phyloP scores from a whole-genome alignment of 805 yeast genomes.

The Candida nonsorbophila region DNA sequence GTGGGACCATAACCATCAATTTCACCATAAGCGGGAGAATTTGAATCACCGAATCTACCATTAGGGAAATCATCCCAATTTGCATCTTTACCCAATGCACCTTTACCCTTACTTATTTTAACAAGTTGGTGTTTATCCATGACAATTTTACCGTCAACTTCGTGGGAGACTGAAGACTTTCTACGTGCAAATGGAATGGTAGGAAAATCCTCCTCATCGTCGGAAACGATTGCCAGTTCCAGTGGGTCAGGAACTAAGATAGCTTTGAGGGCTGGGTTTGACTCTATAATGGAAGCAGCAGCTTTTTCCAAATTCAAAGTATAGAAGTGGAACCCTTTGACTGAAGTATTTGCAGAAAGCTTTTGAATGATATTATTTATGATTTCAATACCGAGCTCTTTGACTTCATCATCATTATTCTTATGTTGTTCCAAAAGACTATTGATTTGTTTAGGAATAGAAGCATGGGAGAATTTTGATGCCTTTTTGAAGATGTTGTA shows the following conservation, averaged over 20 bases:
- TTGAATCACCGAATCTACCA: constrained; percentile 91
- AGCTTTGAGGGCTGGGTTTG: constrained; percentile 46
- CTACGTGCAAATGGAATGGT: constrained; percentile 18
- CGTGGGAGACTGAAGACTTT: constrained; percentile 33
- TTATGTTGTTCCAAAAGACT: constrained; percentile 52
- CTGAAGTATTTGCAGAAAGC: constrained; percentile 49
- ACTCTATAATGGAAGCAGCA: constrained; percentile 75
- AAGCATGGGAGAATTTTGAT: constrained; percentile 82
- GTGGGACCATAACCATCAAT: constrained; percentile 96
- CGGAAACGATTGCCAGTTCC: constrained; percentile 31
- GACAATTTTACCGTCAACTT: constrained; percentile 19
- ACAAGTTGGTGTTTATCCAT: constrained; percentile 50
- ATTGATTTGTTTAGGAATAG: constrained; percentile 58
- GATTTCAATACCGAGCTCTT: constrained; percentile 74
- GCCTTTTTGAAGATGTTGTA: constrained; percentile 80
- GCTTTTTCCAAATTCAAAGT: constrained; percentile 90
- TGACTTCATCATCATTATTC: constrained; percentile 71
- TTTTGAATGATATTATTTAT: constrained; percentile 57
- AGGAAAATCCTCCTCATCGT: constrained; percentile 26
- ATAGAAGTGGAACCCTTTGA: constrained; percentile 89
- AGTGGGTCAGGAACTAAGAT: constrained; percentile 32
- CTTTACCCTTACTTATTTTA: constrained; percentile 80
- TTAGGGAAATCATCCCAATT: constrained; percentile 98
- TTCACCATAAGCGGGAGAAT: constrained; percentile 97
- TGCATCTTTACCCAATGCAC: constrained; percentile 80